Evolutionary conservation across 139 green algal species (phyloP).

Genomic region (Ulvella scutata): DNA sequence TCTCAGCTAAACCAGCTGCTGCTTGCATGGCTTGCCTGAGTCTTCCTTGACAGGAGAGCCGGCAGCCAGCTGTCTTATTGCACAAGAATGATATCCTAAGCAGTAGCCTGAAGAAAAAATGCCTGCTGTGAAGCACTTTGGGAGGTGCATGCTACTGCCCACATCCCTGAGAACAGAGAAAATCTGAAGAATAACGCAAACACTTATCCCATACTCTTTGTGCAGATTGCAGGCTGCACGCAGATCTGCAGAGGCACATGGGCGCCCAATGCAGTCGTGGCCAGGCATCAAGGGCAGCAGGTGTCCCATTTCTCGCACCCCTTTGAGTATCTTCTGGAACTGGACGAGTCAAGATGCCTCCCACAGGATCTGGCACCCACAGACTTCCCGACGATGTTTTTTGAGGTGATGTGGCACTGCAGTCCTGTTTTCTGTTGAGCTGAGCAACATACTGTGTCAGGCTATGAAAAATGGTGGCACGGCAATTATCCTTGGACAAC

Average conservation of each 20-base stretch:
- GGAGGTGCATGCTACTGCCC: slow-evolving; percentile 15
- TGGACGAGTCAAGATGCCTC: neutral
- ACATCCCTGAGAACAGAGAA: neutral
- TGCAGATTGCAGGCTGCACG: slow-evolving; percentile 31
- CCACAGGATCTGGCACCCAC: neutral
- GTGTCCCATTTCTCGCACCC: slow-evolving; percentile 42
- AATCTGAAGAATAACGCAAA: neutral
- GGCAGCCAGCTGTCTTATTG: no score
- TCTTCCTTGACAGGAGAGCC: no score
- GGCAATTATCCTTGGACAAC: no score
- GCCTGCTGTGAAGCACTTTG: slow-evolving; percentile 24
- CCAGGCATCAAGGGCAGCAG: slow-evolving; percentile 8
- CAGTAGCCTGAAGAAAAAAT: no score
- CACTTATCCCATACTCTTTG: neutral
- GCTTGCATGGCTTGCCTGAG: no score
- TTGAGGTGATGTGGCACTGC: no score
- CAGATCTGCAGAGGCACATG: slow-evolving; percentile 17
- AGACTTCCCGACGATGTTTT: slow-evolving; percentile 24
- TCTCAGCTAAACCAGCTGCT: neutral
- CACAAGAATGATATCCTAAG: no score
- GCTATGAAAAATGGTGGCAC: no score
- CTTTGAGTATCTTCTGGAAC: slow-evolving; percentile 32
- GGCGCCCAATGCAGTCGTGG: slow-evolving; percentile 20
- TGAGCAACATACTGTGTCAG: no score
- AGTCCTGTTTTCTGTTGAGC: no score